A percentile compares a stretch with the other conserved stretches of the same genome.
Evolutionary conservation across 2,329 filamentous ascomycete genomes (phyloP).

Genomic region (Arthrobotrys megalospora): DNA sequence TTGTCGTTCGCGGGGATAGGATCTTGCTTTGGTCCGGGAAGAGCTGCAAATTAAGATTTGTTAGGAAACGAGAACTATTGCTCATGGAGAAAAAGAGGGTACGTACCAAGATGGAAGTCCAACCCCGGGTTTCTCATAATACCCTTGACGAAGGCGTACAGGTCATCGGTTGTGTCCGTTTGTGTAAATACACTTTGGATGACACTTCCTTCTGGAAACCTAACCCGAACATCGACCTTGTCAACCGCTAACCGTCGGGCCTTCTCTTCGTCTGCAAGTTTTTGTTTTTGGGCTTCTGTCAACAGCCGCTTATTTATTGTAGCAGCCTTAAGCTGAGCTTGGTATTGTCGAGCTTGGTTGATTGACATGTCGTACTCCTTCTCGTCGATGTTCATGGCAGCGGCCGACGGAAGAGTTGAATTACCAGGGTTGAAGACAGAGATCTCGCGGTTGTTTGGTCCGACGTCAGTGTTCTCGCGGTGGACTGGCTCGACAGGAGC

Average conservation of each 20-base stretch:
- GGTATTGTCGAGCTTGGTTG: conserved; percentile 81
- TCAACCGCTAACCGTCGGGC: conserved; percentile 74
- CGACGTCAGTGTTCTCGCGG: conserved; percentile 61
- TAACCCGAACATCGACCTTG: conserved; percentile 81
- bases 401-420: conserved; percentile 81
- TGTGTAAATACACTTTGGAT: conserved; percentile 80
- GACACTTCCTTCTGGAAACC: conserved; percentile 88
- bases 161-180: conserved; percentile 77
- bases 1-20: conserved; percentile 32
- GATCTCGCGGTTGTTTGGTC: conserved; percentile 71
- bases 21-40: conserved; percentile 57
- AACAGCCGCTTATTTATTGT: conserved; percentile 82
- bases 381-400: conserved; percentile 70
- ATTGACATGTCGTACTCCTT: conserved; percentile 83
- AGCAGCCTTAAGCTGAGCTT: conserved; percentile 75
- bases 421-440: conserved; percentile 84
- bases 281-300: conserved; percentile 84
- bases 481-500: conserved; percentile 57
- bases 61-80: not conserved
- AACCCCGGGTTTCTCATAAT: conserved; percentile 78
- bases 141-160: conserved; percentile 81
- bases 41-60: conserved; percentile 21
- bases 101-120: conserved; percentile 79
- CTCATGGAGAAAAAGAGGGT: conserved; percentile 67
- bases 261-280: conserved; percentile 76